Base-by-base conservation (phyloP, 805 yeast species). In the Yueomyces sp. region DNA sequence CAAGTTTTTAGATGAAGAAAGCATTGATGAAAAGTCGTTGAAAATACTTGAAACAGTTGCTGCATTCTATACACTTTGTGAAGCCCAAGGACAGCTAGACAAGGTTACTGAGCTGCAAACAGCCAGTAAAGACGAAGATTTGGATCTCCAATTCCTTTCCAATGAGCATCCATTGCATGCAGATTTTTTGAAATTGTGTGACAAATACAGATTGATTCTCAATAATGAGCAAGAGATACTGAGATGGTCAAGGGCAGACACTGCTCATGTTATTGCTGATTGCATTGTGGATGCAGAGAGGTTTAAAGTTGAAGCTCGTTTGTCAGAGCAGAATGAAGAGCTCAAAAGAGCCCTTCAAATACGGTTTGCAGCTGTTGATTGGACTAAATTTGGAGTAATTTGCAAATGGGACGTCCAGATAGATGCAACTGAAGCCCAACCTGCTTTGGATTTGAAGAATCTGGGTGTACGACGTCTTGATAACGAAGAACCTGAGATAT, bases 371-470 rank as follows among this genome's bases (percentile, higher is more conserved):
- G 73, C 82, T 7, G 79, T 86, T 27, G 87, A 88, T 62, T 90
- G 98, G 98, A 79, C 79, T 44, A 85, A 83, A 48, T 90, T 88
- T 55, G 68, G 71, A 2, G 68, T 85, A 19, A 81, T 85, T 79
- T 41, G 76, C 80, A 2, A 68, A 87, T 11, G 77, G 71, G 41
- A 86, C 50, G 74, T 34, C 2, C 37, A 2, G 37, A 34, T 11
- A 8, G 81, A 77, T 42, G 62, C 58, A 36, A 68, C 74, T 0
- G 52, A 56, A 7, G 85, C 37, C n/a, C 26, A 94, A 0, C 56
- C 81, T 42, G 65, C 69, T 3, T 63, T 80, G 40, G 70, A 37
- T 19, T 19, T 19, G 2, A 19, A 19, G 19, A 19, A 19, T 19
- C 2, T 19, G 19, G 19, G 47, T 27, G 31, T 51, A 6, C 45